Percentiles rank a stretch among this genome's conserved stretches.
Evolutionary conservation across 2,329 filamentous ascomycete genomes (phyloP).

Genomic region (Pseudocercospora fuligena): DNA sequence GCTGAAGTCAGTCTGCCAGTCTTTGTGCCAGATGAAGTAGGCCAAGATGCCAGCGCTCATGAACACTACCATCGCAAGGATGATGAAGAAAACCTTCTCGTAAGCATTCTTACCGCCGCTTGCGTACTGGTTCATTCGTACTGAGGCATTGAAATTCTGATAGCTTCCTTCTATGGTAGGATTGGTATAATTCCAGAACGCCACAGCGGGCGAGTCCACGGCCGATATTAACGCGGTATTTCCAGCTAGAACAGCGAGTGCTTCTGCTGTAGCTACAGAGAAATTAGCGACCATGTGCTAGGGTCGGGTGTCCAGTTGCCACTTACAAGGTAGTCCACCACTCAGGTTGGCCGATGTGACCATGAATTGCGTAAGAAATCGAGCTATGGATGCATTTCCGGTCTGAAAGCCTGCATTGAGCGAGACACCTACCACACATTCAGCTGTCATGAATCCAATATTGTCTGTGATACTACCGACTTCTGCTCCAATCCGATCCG

Average conservation of each 20-base stretch:
- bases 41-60: slow-evolving; percentile 69
- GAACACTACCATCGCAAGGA: slow-evolving; percentile 68
- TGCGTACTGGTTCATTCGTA: slow-evolving; percentile 71
- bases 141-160: slow-evolving; percentile 66
- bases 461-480: no score
- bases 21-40: slow-evolving; percentile 64
- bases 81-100: slow-evolving; percentile 69
- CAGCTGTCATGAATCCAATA: no score
- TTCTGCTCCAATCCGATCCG: slow-evolving; percentile 49
- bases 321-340: slow-evolving; percentile 57
- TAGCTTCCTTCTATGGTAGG: slow-evolving; percentile 47
- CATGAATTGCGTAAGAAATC: slow-evolving; percentile 52
- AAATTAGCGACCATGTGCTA: no score
- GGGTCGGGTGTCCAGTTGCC: no score
- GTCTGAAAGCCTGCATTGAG: slow-evolving; percentile 50
- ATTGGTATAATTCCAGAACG: slow-evolving; percentile 44
- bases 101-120: slow-evolving; percentile 65
- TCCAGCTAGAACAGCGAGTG: slow-evolving; percentile 70
- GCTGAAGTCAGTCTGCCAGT: slow-evolving; percentile 76
- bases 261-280: slow-evolving; percentile 64
- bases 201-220: slow-evolving; percentile 63
- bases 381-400: slow-evolving; percentile 49
- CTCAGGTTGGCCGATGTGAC: slow-evolving; percentile 50
- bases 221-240: slow-evolving; percentile 68
- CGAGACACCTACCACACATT: slow-evolving; percentile 38